A percentile compares a stretch with the other conserved stretches of the same genome.
phyloP scores from a whole-genome alignment of 2,329 filamentous ascomycete genomes.

The Phyllachora maydis region DNA sequence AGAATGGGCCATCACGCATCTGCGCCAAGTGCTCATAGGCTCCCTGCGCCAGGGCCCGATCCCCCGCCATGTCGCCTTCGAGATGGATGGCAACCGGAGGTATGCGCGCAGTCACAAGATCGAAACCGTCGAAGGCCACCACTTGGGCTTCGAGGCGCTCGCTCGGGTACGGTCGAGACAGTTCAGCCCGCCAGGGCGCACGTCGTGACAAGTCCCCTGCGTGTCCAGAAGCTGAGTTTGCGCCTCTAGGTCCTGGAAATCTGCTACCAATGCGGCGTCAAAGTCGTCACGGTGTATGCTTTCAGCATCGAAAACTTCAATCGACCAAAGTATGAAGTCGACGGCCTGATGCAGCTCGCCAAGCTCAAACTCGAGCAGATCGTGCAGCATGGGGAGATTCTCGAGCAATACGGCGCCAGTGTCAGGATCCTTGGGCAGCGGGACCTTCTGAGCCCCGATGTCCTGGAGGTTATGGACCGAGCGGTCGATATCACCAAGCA shows the following conservation, averaged over 20 bases:
- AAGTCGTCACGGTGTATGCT: conserved; percentile 92
- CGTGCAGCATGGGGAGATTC: conserved; percentile 76
- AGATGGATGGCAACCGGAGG: conserved; percentile 95
- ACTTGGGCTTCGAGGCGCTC: conserved; percentile 85
- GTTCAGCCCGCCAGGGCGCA: too few relatives aligned
- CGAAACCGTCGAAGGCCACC: conserved; percentile 91
- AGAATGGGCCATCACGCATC: conserved; percentile 64
- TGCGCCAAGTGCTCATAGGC: conserved; percentile 73
- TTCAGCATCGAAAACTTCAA: conserved; percentile 99
- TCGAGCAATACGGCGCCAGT: conserved; percentile 80
- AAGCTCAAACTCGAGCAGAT: conserved; percentile 88
- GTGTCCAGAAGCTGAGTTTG: conserved; percentile 9
- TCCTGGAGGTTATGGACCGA: conserved; percentile 70
- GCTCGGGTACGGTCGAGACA: too few relatives aligned
- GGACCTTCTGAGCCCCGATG: conserved; percentile 67
- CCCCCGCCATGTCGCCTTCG: conserved; percentile 92
- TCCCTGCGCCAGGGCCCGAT: conserved; percentile 79
- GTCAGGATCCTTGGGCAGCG: conserved; percentile 73
- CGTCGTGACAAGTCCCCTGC: too few relatives aligned
- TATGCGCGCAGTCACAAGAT: conserved; percentile 83
- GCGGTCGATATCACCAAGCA: conserved; percentile 72
- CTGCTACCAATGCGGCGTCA: conserved; percentile 93
- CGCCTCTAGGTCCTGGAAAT: conserved; percentile 69
- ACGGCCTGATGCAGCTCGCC: conserved; percentile 92
- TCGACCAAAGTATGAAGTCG: conserved; percentile 86